phyloP scores from a whole-genome alignment of 768 basidiomycete genomes.

The Rhodocollybia butyracea region DNA sequence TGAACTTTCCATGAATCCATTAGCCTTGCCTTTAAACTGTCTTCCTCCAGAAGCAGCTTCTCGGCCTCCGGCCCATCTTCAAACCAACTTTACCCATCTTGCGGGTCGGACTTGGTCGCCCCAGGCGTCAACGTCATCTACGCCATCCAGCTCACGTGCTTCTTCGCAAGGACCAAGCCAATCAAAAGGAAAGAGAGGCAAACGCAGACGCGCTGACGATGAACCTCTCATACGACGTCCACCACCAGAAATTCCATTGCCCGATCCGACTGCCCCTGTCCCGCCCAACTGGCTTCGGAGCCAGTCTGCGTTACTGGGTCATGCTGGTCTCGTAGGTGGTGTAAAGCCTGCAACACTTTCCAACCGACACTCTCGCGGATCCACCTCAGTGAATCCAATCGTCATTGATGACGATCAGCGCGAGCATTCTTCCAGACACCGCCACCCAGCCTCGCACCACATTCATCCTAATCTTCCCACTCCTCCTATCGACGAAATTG shows the following conservation, averaged over 20 bases:
- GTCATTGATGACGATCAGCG: conserved; percentile 60
- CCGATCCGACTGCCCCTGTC: conserved; percentile 55
- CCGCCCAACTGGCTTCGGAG: conserved; percentile 73
- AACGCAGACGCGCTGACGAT: conserved; percentile 30
- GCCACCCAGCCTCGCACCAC: conserved; percentile 12
- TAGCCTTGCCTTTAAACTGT: conserved; percentile 62
- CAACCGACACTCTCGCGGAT: conserved; percentile 42
- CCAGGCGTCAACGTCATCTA: conserved; percentile 14
- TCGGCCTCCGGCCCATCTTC: conserved; percentile 33
- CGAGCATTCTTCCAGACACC: conserved; percentile 18
- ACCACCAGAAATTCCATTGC: conserved; percentile 57
- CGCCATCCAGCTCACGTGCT: conserved; percentile 14
- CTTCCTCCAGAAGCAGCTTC: conserved; percentile 24
- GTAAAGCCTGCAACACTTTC: conserved; percentile 56
- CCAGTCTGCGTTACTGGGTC: conserved; percentile 68
- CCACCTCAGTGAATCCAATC: conserved; percentile 62
- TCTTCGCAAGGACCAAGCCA: conserved; percentile 19
- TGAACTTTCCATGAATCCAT: conserved; percentile 80
- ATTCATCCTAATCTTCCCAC: conserved; percentile 40
- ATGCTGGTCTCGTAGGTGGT: conserved; percentile 66
- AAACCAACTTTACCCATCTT: conserved; percentile 4
- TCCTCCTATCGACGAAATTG: conserved; percentile 56
- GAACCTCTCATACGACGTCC: conserved; percentile 39
- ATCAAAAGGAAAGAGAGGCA: conserved; percentile 28
- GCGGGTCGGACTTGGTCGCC: not conserved